Evolutionary conservation across 192 early-diverging fungal species (phyloP).

Genomic region (Coemansia interrupta): DNA sequence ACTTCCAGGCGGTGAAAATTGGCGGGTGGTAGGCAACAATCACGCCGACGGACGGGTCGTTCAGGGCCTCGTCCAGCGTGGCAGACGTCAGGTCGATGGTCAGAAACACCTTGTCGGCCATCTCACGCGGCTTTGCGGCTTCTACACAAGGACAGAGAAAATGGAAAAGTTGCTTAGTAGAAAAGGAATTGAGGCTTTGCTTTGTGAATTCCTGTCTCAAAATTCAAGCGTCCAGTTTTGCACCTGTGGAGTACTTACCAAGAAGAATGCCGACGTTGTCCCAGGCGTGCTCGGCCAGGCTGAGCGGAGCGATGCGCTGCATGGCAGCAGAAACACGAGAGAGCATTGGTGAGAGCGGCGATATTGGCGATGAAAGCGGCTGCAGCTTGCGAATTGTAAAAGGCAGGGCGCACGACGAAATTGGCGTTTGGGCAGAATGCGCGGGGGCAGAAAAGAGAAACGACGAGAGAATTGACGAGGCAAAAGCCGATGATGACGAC

Average conservation of each 20-base stretch:
- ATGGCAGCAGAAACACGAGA: slow-evolving; percentile 57
- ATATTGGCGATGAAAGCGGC: slow-evolving; percentile 1
- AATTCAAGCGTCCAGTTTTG: no score
- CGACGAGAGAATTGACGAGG: background rate
- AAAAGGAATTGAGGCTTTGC: background rate
- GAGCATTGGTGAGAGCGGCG: slow-evolving; percentile 19
- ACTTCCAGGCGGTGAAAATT: slow-evolving; percentile 81
- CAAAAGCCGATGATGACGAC: slow-evolving; percentile 4
- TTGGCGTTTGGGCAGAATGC: background rate
- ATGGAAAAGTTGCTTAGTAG: background rate
- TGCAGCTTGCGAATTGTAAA: slow-evolving; percentile 41
- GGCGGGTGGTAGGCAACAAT: slow-evolving; percentile 95
- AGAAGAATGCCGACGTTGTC: slow-evolving; percentile 89
- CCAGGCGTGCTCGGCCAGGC: slow-evolving; percentile 77
- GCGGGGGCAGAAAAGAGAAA: slow-evolving; percentile 12
- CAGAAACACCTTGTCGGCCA: slow-evolving; percentile 74
- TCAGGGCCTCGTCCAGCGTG: slow-evolving; percentile 71
- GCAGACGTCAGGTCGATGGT: slow-evolving; percentile 87
- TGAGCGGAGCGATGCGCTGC: slow-evolving; percentile 81
- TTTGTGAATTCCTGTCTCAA: background rate
- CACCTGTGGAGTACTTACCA: no score
- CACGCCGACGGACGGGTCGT: slow-evolving; percentile 72
- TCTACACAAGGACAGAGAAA: slow-evolving; percentile 47
- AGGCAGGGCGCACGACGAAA: slow-evolving; percentile 21
- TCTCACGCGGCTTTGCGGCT: slow-evolving; percentile 72